Evolutionary conservation across 306 rosid genomes (phyloP), one percentile per base, ranked within the genome.

Genomic region (Senna tora): DNA sequence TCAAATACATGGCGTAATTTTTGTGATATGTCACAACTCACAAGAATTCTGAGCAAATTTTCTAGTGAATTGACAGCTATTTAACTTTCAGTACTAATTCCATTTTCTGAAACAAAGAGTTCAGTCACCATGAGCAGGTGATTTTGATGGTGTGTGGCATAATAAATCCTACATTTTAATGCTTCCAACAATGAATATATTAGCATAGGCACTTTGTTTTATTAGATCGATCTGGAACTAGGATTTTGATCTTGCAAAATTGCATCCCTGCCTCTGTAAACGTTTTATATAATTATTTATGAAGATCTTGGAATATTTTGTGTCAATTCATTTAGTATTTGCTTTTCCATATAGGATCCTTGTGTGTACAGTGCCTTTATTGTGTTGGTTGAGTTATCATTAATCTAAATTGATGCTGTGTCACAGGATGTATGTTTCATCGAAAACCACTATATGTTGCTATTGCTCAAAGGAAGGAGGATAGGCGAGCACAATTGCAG

Each of bases 391-490:
- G 62, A 60, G 9, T 51, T 59, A 16, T 57, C 62, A 46, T 45
- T 25, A 57, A 7, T 9, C n/a, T 46, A 57, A 33, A 56, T 25
- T 74, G 75, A 69, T 74, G 30, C 64, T 66, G 65, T 76, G 52
- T 63, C 53, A 64, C 87, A 93, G 97, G 97, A 62, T 76, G 69
- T 75, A 88, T 90, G 96, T 83, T 93, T 75, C 93, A 88, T 71
- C 73, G 86, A 34, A 93, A 93, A 87, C 97, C 97, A 49, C 75
- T 93, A 39, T 90, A 88, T 75, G 96, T 88, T 71, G 88, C 96
- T 56, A 82, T 87, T 43, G 98, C 98, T 81, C 97, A 93, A 73
- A 87, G 84, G 84, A 93, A 90, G 81, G 96, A 85, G 84, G 98
- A 90, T 41, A 90, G 98, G 77, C 87, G 85, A 68, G 86, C 78